Conservation (phyloP, 352 stramenopile genomes). For the Blastocystis sp. region DNA sequence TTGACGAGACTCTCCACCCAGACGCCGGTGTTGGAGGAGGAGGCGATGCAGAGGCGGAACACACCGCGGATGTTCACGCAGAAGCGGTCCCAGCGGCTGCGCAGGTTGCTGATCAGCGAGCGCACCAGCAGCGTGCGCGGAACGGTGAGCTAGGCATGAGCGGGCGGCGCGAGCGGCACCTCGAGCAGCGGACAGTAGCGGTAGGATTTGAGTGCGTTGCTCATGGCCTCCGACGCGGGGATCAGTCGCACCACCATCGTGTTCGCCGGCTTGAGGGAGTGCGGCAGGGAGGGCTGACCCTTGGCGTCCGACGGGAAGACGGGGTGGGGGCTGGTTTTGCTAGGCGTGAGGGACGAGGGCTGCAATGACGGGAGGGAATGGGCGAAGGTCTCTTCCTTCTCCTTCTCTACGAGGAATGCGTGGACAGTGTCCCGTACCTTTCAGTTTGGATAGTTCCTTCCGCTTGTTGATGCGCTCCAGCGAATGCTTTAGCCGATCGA, state of each 20-base stretch:
- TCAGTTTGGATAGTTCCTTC: neutral
- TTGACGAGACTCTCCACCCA: conserved; percentile 23
- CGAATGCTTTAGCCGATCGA: conserved; percentile 27
- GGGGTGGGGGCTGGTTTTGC: neutral
- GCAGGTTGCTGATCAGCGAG: conserved; percentile 33
- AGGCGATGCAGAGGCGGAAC: conserved; percentile 43
- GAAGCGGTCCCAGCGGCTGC: conserved; percentile 31
- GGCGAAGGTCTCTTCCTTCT: neutral
- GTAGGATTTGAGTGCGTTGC: neutral
- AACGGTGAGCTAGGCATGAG: conserved; percentile 20
- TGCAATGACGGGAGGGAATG: neutral
- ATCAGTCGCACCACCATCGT: conserved; percentile 53
- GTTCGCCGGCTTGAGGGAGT: neutral
- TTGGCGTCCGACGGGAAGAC: neutral
- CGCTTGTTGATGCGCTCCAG: conserved; percentile 59
- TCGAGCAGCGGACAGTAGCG: conserved; percentile 51
- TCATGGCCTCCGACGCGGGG: conserved; percentile 21
- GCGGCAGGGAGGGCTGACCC: neutral
- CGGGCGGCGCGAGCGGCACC: neutral
- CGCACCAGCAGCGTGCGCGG: conserved; percentile 9
- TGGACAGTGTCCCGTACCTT: neutral
- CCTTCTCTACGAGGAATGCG: neutral
- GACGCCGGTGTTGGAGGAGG: conserved; percentile 45
- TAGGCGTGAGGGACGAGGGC: neutral
- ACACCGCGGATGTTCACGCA: conserved; percentile 32